Evolutionary conservation across 140 eudicot species (phyloP).

Genomic region (Oenanthe javanica): DNA sequence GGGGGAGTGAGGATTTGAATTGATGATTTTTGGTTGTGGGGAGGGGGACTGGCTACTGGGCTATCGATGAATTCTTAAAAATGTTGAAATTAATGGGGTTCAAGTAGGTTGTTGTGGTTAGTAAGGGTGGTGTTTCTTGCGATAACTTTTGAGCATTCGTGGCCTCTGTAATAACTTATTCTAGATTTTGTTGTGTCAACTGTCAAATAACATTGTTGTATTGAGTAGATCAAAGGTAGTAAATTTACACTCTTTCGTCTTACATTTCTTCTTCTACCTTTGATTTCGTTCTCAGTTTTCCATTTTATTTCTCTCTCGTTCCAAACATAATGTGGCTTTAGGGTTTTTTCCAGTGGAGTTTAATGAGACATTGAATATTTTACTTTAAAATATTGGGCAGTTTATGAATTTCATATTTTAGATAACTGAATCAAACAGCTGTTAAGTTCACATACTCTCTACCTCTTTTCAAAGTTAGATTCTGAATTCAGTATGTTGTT

Average conservation of each 20-base stretch:
- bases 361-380: too few relatives aligned
- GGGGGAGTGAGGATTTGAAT: not conserved
- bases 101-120: not conserved
- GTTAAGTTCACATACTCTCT: not conserved
- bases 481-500: not conserved
- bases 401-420: not conserved
- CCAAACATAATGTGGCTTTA: not conserved
- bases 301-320: not conserved
- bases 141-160: not conserved
- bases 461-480: not conserved
- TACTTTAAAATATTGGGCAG: not conserved
- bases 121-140: not conserved
- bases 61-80: not conserved
- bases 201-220: too few relatives aligned
- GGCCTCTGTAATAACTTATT: too few relatives aligned
- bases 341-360: too few relatives aligned
- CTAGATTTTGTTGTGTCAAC: too few relatives aligned
- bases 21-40: not conserved
- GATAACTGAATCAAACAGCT: not conserved
- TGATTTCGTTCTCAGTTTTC: not conserved
- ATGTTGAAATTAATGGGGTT: not conserved
- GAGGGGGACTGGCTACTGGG: not conserved
- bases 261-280: too few relatives aligned
- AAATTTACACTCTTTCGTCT: too few relatives aligned
- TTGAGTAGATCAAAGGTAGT: too few relatives aligned